Evolutionary conservation across 495 filamentous ascomycete species (phyloP), one percentile per base, ranked within the genome.

Genomic region (Aspergillus panamensis): DNA sequence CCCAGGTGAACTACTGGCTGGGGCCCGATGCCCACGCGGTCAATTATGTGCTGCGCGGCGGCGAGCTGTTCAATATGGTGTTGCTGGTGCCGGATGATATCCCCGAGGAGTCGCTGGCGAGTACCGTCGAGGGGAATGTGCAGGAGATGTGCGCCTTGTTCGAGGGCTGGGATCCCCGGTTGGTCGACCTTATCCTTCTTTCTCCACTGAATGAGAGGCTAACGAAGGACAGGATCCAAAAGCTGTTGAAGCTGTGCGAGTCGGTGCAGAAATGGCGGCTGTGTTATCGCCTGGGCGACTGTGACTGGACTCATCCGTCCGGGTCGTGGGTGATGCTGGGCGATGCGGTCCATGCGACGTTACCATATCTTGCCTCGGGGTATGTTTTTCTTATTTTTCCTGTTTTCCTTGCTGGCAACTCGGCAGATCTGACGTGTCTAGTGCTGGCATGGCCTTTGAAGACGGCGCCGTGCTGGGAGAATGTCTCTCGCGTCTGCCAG

Each of bases 1-100:
- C 85, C 0, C 77, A 79, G 14, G 85, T 89, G 13, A 79, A 88
- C 57, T 86, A 89, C 62, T 91, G 88, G 88, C 65, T 89, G 29
- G 87, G 87, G 1, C 85, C 86, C 1, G 75, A 79, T 55, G 70
- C 76, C 0, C 84, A 88, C 67, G 83, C 78, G 67, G 85, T 88
- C 0, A 84, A 81, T 40, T 88, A 88, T 60, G 81, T 83, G 0
- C 68, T 89, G 20, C 74, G 80, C 3, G 76, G 75, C 4, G 84
- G 85, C 1, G 68, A 82, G 17, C 67, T 87, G 40, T 84, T 85
- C 62, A 89, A 89, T 58, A 83, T 89, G 72, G 86, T 89, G 0
- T 69, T 90, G 0, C 69, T 89, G 10, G 83, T 85, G 3, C 87
- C 87, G 0, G 87, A 90, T 55, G 84, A 90, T 64, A 80, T 90